Base-by-base conservation (phyloP, 2,329 filamentous ascomycete species). In the Ascochyta rabiei region DNA sequence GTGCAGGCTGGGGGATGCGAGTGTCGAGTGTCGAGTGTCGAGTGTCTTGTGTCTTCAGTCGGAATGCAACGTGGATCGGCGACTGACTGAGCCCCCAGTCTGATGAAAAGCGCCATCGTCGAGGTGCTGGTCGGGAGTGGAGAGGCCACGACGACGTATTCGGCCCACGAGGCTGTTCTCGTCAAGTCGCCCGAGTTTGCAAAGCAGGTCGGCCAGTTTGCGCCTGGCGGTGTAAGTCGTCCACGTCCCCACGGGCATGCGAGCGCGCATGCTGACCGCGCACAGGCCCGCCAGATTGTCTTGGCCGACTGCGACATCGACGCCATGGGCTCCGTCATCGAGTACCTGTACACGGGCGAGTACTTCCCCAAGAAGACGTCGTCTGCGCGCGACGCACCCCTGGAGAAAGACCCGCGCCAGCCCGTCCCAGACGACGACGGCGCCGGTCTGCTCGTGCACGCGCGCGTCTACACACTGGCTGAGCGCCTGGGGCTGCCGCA, bases 401-500 rank as follows among this genome's bases (percentile, higher is more conserved):
- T 96, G 40, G 90, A 96, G 71, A 73, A 81, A 49, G 89, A 93
- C 70, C 83, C 88, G 0, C 76, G 82, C 7, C 74, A 86, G 12
- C 89, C 89, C 3, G 73, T 77, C 0, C 80, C 90, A 52, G 92
- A 96, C 76, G 83, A 90, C 71, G 85, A 84, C n/a, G 92, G 92
- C 62, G 83, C 88, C 13, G 89, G 93, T 70, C 86, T 97, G 16
- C 86, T 97, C 57, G 91, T 90, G 69, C 93, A 97, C 74, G 93
- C 93, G 19, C 89, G 89, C 60, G 85, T 96, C 61, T 96, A 96
- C 80, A 96, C 91, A 0, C 82, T 97, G 21, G 92, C 91, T 21
- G 89, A 92, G 67, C 91, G 89, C 76, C 87, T 95, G 57, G 84
- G 86, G 35, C 78, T 82, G 16, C 78, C 79, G 0, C 79, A 80